phyloP scores from a whole-genome alignment of 345 rosid species.

The Boechera retrofracta region DNA sequence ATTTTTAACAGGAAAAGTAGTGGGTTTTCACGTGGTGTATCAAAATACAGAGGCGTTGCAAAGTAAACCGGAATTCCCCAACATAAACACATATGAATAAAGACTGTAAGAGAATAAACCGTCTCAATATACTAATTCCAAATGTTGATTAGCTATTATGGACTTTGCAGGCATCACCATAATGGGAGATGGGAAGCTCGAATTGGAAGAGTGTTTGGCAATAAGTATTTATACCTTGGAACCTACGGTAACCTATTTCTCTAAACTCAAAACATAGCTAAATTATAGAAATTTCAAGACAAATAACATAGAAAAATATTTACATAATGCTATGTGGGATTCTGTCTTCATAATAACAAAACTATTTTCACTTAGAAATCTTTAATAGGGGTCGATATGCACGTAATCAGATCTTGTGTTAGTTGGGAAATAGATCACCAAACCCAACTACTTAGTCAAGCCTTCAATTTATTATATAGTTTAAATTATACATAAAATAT shows the following conservation, averaged over 20 bases:
- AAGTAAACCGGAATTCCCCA: slow-evolving; percentile 51
- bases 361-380: slow-evolving; percentile 11
- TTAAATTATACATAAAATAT: background rate
- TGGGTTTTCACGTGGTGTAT: slow-evolving; percentile 95
- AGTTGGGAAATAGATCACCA: slow-evolving; percentile 50
- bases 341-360: slow-evolving; percentile 11
- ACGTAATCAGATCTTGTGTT: slow-evolving; percentile 46
- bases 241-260: slow-evolving; percentile 54
- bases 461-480: slow-evolving; percentile 23
- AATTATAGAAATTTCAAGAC: background rate
- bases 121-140: background rate
- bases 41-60: slow-evolving; percentile 94
- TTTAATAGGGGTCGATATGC: slow-evolving; percentile 32
- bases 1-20: slow-evolving; percentile 72
- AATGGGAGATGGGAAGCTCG: slow-evolving; percentile 89
- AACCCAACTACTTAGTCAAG: slow-evolving; percentile 50
- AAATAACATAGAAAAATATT: background rate
- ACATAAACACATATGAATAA: background rate
- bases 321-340: background rate
- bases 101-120: background rate
- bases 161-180: slow-evolving; percentile 64
- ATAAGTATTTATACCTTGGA: slow-evolving; percentile 75
- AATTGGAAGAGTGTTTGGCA: slow-evolving; percentile 80
- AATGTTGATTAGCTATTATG: background rate
- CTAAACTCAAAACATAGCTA: background rate